Conservation (phyloP, 768 basidiomycete genomes). For the Leccinum variicolor region DNA sequence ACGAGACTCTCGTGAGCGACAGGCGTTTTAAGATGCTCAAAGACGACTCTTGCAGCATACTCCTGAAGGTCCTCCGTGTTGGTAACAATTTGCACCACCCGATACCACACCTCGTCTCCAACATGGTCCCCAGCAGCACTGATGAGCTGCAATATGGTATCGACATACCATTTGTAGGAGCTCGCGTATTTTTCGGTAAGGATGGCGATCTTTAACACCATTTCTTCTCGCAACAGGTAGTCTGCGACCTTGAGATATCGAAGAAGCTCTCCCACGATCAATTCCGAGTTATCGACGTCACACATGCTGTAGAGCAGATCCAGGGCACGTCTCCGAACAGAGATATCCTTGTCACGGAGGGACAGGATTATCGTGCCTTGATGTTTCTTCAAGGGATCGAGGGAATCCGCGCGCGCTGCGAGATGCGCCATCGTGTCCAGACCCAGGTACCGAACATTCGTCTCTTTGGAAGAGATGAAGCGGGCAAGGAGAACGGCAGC, state of each 20-base stretch:
- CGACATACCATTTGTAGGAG: constrained; percentile 99
- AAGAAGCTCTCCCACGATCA: constrained; percentile 93
- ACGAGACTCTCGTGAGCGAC: constrained; percentile 91
- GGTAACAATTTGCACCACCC: constrained; percentile 96
- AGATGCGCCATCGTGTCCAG: constrained; percentile 98
- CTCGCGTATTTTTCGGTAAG: constrained; percentile 98
- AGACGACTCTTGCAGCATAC: constrained; percentile 91
- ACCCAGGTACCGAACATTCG: constrained; percentile 96
- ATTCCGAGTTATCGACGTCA: constrained; percentile 93
- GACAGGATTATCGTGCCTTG: constrained; percentile 94
- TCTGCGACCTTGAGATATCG: constrained; percentile 95
- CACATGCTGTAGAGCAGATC: constrained; percentile 99
- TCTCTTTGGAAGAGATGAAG: constrained; percentile 97
- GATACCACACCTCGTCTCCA: constrained; percentile 99
- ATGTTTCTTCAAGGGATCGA: constrained; percentile 91
- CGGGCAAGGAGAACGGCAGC: constrained; percentile 90
- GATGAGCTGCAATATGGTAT: constrained; percentile 94
- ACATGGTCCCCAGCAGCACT: constrained; percentile 98
- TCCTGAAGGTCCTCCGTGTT: constrained; percentile 98
- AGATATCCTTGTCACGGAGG: constrained; percentile 95
- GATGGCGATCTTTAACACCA: constrained; percentile 98
- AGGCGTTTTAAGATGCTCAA: constrained; percentile 83
- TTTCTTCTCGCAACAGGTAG: constrained; percentile 94
- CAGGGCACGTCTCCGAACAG: constrained; percentile 88
- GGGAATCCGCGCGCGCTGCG: constrained; percentile 87